phyloP scores from a whole-genome alignment of 2,329 filamentous ascomycete genomes.

The Bipolaris bicolor region DNA sequence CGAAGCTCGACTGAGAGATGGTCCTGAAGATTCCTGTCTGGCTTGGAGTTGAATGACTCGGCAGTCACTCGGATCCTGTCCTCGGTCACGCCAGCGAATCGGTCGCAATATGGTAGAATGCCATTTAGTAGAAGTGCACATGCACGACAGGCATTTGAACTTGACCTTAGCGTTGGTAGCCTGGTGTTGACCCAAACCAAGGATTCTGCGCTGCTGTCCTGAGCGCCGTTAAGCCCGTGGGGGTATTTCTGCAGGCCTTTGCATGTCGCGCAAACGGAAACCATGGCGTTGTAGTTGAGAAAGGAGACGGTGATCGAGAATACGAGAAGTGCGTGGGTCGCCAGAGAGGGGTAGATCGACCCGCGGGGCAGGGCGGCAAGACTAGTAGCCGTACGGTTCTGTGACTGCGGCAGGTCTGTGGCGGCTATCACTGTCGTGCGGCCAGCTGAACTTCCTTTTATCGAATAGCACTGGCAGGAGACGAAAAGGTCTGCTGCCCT shows the following conservation, averaged over 20 bases:
- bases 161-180: constrained; percentile 37
- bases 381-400: constrained; percentile 1
- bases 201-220: constrained; percentile 22
- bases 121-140: constrained; percentile 45
- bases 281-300: constrained; percentile 27
- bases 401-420: constrained; percentile 5
- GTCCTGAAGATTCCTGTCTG: constrained; percentile 29
- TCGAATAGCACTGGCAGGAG: constrained; percentile 5
- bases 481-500: constrained; percentile 4
- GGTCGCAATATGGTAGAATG: constrained; percentile 41
- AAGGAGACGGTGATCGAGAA: constrained; percentile 5
- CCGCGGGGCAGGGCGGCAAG: constrained; percentile 22
- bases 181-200: constrained; percentile 38
- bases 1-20: constrained; percentile 46
- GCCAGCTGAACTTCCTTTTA: constrained; percentile 15
- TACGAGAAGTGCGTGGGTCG: constrained; percentile 12
- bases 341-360: constrained; percentile 16
- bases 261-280: constrained; percentile 42
- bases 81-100: constrained; percentile 35
- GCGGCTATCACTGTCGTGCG: constrained; percentile 14
- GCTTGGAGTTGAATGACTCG: constrained; percentile 31
- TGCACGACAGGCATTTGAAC: constrained; percentile 39
- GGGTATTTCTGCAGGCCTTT: constrained; percentile 44
- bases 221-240: constrained; percentile 22
- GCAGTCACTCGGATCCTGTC: constrained; percentile 34